phyloP scores from a whole-genome alignment of 2,329 filamentous ascomycete genomes.

The Colletotrichum sp. region DNA sequence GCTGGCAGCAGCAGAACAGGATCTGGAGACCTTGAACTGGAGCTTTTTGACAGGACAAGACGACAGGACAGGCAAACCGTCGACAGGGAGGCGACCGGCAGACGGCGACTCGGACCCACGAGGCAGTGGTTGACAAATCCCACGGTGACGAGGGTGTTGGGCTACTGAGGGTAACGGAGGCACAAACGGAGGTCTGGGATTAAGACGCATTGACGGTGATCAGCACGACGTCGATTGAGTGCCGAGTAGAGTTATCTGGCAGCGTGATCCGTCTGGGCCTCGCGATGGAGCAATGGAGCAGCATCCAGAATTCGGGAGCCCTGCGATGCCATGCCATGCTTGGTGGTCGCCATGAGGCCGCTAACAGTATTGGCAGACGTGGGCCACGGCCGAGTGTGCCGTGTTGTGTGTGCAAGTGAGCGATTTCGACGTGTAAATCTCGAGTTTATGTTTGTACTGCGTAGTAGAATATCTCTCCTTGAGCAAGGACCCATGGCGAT shows the following conservation, averaged over 20 bases:
- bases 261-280: not conserved
- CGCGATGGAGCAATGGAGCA: not conserved
- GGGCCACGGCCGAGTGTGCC: not conserved
- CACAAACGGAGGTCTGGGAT: constrained; percentile 3
- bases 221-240: not conserved
- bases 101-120: not conserved
- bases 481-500: not conserved
- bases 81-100: not conserved
- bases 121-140: not conserved
- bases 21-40: not conserved
- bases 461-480: not conserved
- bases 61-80: not conserved
- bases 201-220: not conserved
- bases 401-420: not conserved
- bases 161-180: not conserved
- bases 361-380: not conserved
- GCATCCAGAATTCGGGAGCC: not conserved
- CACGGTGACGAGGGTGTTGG: not conserved
- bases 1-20: not conserved
- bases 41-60: not conserved
- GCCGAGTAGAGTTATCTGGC: not conserved
- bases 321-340: not conserved
- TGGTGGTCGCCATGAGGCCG: not conserved
- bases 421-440: not conserved
- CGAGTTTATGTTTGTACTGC: not conserved